Evolutionary conservation across 192 early-diverging fungal species (phyloP), one percentile per base, ranked within the genome.

Genomic region (Funneliformis mosseae): DNA sequence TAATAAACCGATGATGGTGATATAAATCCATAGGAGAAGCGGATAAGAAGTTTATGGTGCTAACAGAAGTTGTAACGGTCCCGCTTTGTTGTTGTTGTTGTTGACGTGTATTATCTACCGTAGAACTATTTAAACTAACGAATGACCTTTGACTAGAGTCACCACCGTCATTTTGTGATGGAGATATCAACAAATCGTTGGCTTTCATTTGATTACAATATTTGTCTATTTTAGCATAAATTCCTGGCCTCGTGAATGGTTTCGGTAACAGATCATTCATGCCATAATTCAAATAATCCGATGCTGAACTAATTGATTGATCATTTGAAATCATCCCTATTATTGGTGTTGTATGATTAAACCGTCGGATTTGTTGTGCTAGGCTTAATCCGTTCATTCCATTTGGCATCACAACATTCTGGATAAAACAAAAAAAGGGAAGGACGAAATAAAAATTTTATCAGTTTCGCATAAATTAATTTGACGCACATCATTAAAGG

Each of bases 261-360:
- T 94, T 94, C 3, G 90, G 84, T 0, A 94, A 82, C 9, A 93
- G 85, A 76, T 93, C 93, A 60, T 92, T 90, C 92, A 94, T 93
- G 5, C 92, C 92, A 69, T 85, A 90, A 14, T 83, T 85, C 41
- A 90, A 85, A 74, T 93, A 94, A 10, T 81, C 14, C 79, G 39
- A 81, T 84, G 18, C 87, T 86, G 1, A 90, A 89, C 9, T 88
- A 90, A 59, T 92, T 4, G 50, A 55, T 18, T 50, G 48, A 50
- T 50, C 16, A 50, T 50, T 50, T 23, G 88, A 84, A 6, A 92
- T 92, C 93, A 94, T 94, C 11, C 89, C 87, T 61, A 94, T 90
- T 43, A 94, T 93, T 8, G 92, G 92, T 5, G 90, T 92, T 66
- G 83, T 74, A 46, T 83, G 81, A 81, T 94, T 90, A 83, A 91